Conservation (phyloP, 1,139 yeast species). For the Candida smagusa region DNA sequence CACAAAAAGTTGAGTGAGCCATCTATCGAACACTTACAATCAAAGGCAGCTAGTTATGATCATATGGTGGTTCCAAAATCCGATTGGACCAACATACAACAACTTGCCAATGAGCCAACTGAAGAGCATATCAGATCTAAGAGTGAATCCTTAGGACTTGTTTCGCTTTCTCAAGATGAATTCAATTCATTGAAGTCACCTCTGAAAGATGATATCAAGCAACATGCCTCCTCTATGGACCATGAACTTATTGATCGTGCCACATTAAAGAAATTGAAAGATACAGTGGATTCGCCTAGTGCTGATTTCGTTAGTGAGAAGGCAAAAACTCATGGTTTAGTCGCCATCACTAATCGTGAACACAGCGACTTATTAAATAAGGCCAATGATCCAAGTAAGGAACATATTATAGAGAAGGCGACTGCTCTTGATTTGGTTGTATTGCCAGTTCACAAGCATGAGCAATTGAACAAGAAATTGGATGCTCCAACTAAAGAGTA, state of each 20-base stretch:
- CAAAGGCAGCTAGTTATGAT: slow-evolving; percentile 11
- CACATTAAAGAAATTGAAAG: slow-evolving; percentile 6
- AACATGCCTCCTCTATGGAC: slow-evolving; percentile 8
- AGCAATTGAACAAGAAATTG: slow-evolving; percentile 9
- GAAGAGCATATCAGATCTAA: slow-evolving; percentile 20
- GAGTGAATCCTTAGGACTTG: slow-evolving; percentile 10
- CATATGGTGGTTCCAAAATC: slow-evolving; percentile 14
- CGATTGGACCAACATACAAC: slow-evolving; percentile 9
- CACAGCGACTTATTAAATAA: slow-evolving; percentile 20
- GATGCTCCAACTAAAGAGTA: slow-evolving; percentile 13
- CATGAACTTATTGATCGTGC: slow-evolving; percentile 10
- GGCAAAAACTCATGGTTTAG: slow-evolving; percentile 16
- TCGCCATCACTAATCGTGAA: slow-evolving; percentile 11
- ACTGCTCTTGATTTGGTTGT: slow-evolving; percentile 19
- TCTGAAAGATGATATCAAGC: slow-evolving; percentile 6
- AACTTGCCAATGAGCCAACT: slow-evolving; percentile 23
- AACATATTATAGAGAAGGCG: slow-evolving; percentile 34
- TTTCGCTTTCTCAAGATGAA: slow-evolving; percentile 12
- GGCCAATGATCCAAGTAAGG: slow-evolving; percentile 32
- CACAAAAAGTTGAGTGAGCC: slow-evolving; percentile 15
- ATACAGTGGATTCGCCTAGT: slow-evolving; percentile 7
- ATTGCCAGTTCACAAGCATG: slow-evolving; percentile 13
- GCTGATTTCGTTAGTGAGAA: slow-evolving; percentile 13
- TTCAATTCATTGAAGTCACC: slow-evolving; percentile 15
- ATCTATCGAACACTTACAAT: slow-evolving; percentile 10